Conservation (phyloP, 495 filamentous ascomycete species). For the Aspergillus carlsbadensis region DNA sequence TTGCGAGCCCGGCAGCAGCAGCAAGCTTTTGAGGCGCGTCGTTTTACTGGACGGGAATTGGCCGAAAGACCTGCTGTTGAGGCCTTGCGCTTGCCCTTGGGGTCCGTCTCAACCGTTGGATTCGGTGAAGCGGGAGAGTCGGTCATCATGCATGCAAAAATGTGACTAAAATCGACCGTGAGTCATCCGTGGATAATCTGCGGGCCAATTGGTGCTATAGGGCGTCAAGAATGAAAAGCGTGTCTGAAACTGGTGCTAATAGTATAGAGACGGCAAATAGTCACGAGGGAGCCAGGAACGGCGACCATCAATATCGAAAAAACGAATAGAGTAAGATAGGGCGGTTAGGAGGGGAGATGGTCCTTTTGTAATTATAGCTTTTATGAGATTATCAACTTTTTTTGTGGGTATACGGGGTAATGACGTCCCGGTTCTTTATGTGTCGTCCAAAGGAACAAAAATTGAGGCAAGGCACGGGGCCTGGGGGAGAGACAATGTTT, state of each 20-base stretch:
- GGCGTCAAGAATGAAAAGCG: neutral
- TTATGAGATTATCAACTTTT: slow-evolving; percentile 11
- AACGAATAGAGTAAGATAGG: slow-evolving; percentile 3
- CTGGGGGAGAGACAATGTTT: slow-evolving; percentile 24
- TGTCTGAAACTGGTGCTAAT: neutral
- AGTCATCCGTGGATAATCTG: slow-evolving; percentile 12
- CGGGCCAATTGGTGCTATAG: slow-evolving; percentile 18
- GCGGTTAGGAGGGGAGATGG: slow-evolving; percentile 30
- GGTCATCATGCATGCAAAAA: slow-evolving; percentile 21
- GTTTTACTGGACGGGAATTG: slow-evolving; percentile 63
- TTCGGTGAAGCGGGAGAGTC: slow-evolving; percentile 28
- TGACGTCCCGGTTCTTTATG: slow-evolving; percentile 16
- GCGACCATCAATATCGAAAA: too few relatives aligned
- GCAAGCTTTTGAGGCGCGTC: slow-evolving; percentile 84
- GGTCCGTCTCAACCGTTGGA: slow-evolving; percentile 30
- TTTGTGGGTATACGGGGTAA: slow-evolving; percentile 11
- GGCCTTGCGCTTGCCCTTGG: slow-evolving; percentile 44
- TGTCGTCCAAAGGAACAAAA: slow-evolving; percentile 22
- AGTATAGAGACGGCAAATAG: neutral
- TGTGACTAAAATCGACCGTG: slow-evolving; percentile 1
- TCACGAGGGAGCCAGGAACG: neutral
- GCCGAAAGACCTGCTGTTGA: slow-evolving; percentile 39
- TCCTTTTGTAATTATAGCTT: slow-evolving; percentile 17
- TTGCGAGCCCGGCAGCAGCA: slow-evolving; percentile 84
- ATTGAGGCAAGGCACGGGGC: slow-evolving; percentile 18